Base-by-base conservation (phyloP, 257 asterid genomes). In the Galeopsis tetrahit region DNA sequence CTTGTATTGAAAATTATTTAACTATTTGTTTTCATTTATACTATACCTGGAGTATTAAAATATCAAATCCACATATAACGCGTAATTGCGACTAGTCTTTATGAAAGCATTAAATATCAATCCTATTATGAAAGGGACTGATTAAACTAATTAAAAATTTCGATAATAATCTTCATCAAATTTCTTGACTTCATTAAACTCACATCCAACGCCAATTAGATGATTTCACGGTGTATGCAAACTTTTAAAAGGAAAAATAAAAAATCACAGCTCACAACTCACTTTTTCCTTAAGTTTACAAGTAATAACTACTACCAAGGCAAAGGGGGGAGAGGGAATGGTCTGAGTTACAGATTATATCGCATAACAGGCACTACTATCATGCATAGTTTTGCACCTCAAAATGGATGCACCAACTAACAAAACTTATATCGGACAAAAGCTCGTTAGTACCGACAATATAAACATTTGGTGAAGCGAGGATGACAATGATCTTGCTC, bases 401-500 rank as follows among this genome's bases (percentile, higher is more conserved):
- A 46, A 33, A 11, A 43, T 57, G 56, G 67, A 59, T 35, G 35
- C 42, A 48, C 9, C 17, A 58, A 59, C 79, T 75, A 60, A 68
- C 80, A 69, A 63, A 76, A 69, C 40, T 55, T 70, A 57, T 42
- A 69, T 43, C 70, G 69, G 21, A 68, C 8, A 36, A 52, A 72
- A 51, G 44, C 63, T 36, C n/a, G 48, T 36, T 59, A 68, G 32
- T 39, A 56, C 28, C 15, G 36, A 43, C 13, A 31, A 68, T 68
- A 39, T 52, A 52, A 52, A 73, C 71, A 63, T 28, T 31, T 44
- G 38, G 31, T 8, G 13, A 59, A 9, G 51, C 62, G 4, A 71
- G 15, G 51, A n/a, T 34, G 49, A 2, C 40, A 10, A 46, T 38
- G 28, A 57, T 35, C 56, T 66, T 14, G 51, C 67, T 32, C 61